Evolutionary conservation across 2,329 filamentous ascomycete genomes (phyloP).

Genomic region (Phialophora tarda): DNA sequence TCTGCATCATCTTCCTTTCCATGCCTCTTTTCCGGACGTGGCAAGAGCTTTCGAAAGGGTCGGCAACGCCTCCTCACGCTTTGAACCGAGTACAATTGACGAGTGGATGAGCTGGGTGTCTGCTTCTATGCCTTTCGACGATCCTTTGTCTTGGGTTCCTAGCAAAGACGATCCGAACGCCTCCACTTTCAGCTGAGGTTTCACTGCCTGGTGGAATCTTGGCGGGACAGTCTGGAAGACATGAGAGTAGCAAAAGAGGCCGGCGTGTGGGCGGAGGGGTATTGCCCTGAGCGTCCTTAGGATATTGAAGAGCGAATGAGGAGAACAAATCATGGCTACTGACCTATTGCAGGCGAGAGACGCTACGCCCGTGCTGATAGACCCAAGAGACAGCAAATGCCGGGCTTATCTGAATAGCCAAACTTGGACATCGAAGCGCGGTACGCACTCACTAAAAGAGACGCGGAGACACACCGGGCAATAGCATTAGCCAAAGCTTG

Average conservation of each 20-base stretch:
- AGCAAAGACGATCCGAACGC: not conserved
- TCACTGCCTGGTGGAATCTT: not conserved
- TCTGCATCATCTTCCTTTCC: not conserved
- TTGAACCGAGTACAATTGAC: not conserved
- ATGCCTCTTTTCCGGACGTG: not conserved
- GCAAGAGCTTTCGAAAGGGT: not conserved
- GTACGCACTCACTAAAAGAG: not conserved
- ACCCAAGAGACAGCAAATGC: not conserved
- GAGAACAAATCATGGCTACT: constrained; percentile 1
- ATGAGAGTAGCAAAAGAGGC: not conserved
- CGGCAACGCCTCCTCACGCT: not conserved
- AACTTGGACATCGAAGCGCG: not conserved
- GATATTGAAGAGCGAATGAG: not conserved
- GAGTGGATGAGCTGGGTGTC: not conserved
- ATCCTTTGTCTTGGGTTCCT: not conserved
- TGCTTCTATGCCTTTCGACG: constrained; percentile 2
- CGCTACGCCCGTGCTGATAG: not conserved
- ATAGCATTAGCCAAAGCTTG: not conserved
- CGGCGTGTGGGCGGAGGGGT: not conserved
- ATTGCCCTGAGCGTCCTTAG: not conserved
- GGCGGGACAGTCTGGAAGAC: not conserved
- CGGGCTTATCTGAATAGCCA: not conserved
- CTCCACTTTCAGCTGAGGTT: not conserved
- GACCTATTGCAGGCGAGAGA: not conserved
- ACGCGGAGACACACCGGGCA: not conserved